These are phyloP conservation scores for Talaromyces sp. DNA, from an alignment of 2,329 filamentous ascomycete species.

Conservation along the genomic window DNA sequence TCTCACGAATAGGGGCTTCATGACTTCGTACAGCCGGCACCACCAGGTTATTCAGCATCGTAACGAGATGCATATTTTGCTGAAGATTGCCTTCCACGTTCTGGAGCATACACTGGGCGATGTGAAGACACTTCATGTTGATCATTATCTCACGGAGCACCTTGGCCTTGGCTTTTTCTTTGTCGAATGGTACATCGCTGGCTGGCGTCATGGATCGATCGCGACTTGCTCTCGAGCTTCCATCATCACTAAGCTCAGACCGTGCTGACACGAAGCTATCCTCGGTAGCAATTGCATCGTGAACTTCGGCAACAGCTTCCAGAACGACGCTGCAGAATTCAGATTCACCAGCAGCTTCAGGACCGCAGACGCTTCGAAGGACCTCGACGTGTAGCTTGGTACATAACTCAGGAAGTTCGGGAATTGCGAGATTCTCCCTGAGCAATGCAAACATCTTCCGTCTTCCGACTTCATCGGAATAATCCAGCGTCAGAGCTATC, in stretches of 20 bases:
- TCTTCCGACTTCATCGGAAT: conserved; percentile 93
- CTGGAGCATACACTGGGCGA: conserved; percentile 94
- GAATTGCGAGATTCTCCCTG: conserved; percentile 77
- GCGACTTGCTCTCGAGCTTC: conserved; percentile 43
- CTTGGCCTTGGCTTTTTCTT: conserved; percentile 65
- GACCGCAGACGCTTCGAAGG: conserved; percentile 75
- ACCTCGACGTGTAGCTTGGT: conserved; percentile 84
- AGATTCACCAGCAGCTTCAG: conserved; percentile 48
- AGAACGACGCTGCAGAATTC: conserved; percentile 60
- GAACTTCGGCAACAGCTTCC: conserved; percentile 92
- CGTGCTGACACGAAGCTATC: conserved; percentile 92
- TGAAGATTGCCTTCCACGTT: conserved; percentile 87
- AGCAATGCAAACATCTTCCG: conserved; percentile 94
- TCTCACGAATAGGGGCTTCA: conserved; percentile 86
- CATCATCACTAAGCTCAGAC: conserved; percentile 72
- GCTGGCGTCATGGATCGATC: conserved; percentile 42
- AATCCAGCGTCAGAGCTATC: conserved; percentile 87
- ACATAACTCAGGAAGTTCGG: conserved; percentile 85
- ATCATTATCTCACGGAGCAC: conserved; percentile 81
- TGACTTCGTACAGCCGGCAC: conserved; percentile 92
- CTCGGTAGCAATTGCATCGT: conserved; percentile 78
- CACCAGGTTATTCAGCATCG: conserved; percentile 96
- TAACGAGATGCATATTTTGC: conserved; percentile 84
- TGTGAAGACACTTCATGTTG: conserved; percentile 97
- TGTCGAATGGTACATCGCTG: conserved; percentile 53